Base-by-base conservation (phyloP, 331 rosid species). In the Quercus lobata region DNA sequence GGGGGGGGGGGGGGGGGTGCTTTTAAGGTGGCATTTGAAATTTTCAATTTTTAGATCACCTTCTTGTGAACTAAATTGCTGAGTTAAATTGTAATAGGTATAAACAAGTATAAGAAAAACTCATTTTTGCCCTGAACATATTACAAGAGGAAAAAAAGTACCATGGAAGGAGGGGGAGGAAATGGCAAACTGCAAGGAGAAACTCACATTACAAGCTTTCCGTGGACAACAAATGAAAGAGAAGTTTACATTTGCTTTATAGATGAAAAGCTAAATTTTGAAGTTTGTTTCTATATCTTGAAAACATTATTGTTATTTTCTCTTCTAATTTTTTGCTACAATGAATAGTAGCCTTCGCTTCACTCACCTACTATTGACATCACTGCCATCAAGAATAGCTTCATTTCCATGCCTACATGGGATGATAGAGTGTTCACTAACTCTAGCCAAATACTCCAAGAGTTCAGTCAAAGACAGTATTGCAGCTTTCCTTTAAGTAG, bases 281-380 rank as follows among this genome's bases (percentile, higher is more conserved):
- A 66, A 78, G 86, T 74, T 83, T 77, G 76, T 79, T 81, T 76
- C 93, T 90, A 89, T 81, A 58, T 87, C 89, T 87, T 80, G 76
- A 76, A 81, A 81, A 16, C 78, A 73, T 77, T 83, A 82, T 80
- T 30, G 60, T 76, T 46, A 22, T 44, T 76, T 74, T 81, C 69
- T 61, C 30, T 78, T 75, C 73, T 72, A 82, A 52, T 69, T 58
- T 32, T 71, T 55, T 18, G 34, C 78, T 72, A 79, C 70, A 49
- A 30, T 53, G 57, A 76, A 46, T 18, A 62, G 54, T 41, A 88
- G 86, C 88, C 95, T 91, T 89, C 77, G 97, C 83, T 88, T 93
- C 88, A 93, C 98, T 83, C 95, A 84, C 78, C 98, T 82, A 72
- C 95, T 93, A 85, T 89, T 86, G 22, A 87, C 25, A 77, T 93